Base-by-base conservation (phyloP, 306 rosid genomes). In the Fragaria nilgerrensis region DNA sequence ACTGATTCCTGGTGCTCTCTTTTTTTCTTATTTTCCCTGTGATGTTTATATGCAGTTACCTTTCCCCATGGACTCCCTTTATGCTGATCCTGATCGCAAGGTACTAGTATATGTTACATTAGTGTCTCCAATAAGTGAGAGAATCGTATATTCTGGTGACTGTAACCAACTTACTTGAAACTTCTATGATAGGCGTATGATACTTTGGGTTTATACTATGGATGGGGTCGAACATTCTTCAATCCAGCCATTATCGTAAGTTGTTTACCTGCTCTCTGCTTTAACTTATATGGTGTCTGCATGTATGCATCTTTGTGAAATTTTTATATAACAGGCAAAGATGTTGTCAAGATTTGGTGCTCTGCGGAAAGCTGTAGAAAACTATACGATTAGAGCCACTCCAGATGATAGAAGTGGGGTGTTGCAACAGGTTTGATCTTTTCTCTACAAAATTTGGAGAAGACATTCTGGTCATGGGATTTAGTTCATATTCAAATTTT, bases 21-120 rank as follows among this genome's bases (percentile, higher is more conserved):
- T 66, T 70, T 12, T 55, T 84, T 23, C 4, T 16, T 47, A n/a
- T 10, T 5, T 53, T 68, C n/a, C 53, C 22, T 70, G 77, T 82
- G 68, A 77, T 84, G 58, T 80, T 79, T 64, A 14, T 80, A 64
- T 82, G 36, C 87, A 92, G 98, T 79, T 94, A 79, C 98, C 98
- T 72, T 94, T 94, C 78, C 98, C 96, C 80, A 68, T 83, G 90
- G 98, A 95, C 79, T 85, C 80, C 87, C 96, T 94, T 29, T 94
- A 92, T 86, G 97, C 93, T 19, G 97, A 94, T 83, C 89, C 88
- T 52, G 92, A 89, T 49, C 82, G 92, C 49, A 83, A 86, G 68
- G 77, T 74, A 25, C 25, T 58, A 23, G 15, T 17, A 58, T 41
- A 27, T 44, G 17, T 7, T 25, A 43, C 56, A 25, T 9, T 59